Conservation (phyloP, 2,329 filamentous ascomycete species). For the Tolypocladium ophioglossoides region DNA sequence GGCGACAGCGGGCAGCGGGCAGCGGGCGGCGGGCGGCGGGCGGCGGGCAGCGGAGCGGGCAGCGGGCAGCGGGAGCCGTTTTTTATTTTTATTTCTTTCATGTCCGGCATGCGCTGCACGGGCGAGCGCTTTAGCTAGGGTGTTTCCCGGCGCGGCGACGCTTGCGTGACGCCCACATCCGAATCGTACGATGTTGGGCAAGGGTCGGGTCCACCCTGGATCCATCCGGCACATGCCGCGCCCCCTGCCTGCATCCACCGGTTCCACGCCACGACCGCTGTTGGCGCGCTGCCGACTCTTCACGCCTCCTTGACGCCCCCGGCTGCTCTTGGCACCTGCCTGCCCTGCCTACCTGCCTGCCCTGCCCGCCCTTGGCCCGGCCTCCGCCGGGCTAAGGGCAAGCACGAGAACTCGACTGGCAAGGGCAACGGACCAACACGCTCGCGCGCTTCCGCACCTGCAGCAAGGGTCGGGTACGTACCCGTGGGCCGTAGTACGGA, state of each 20-base stretch:
- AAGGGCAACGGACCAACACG: neutral
- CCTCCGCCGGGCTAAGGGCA: neutral
- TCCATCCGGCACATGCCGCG: slow-evolving; percentile 5
- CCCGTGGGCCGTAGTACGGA: neutral
- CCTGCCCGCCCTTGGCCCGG: too few species aligned
- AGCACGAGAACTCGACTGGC: neutral
- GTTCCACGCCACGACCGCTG: too few species aligned
- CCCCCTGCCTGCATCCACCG: neutral
- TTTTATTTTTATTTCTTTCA: neutral
- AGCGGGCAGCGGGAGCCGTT: neutral
- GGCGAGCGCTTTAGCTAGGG: neutral
- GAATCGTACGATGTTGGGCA: slow-evolving; percentile 5
- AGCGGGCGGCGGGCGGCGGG: neutral
- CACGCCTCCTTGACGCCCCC: too few species aligned
- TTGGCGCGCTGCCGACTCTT: too few species aligned
- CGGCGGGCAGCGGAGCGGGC: neutral
- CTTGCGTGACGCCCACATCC: slow-evolving; percentile 1
- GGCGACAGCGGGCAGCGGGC: too few species aligned
- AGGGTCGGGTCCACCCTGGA: neutral
- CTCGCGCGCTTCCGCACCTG: neutral
- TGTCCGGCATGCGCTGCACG: too few species aligned
- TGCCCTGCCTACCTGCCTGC: too few species aligned
- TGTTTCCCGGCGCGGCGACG: neutral
- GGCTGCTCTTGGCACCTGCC: neutral
- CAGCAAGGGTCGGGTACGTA: neutral